Evolutionary conservation across 163 green algal genomes (phyloP), one percentile per base, ranked within the genome.

Genomic region (Scenedesmus sp.): DNA sequence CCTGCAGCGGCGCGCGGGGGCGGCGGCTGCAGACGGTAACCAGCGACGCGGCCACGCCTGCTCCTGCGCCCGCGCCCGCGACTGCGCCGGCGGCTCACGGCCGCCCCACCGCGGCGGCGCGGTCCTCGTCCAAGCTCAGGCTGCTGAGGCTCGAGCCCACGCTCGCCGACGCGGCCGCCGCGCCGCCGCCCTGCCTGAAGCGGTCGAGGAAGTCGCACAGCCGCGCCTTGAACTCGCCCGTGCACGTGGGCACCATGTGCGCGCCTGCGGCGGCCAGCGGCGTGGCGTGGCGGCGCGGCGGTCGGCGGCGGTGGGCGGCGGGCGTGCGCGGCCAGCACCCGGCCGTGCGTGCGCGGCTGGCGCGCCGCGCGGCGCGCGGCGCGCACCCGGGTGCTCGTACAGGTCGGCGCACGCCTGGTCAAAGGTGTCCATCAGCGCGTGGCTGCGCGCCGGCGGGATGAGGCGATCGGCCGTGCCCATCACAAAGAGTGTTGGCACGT

Each of bases 231-330:
- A 82, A 78, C 44, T 77, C 71, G 44, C 79, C 79, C 14, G 53
- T 81, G 56, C 88, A 92, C 2, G 87, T 92, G 15, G 86, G 88
- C 56, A 93, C 75, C 78, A 89, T 85, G 78, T 93, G 89, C 0
- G 70, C 87, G 14, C 89, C 87, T n/a, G 71, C 47, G n/a, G 20
- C 64, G 28, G 28, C 44, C n/a, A 44, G 17, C 15, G 57, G 24
- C 20, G 54, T 10, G 24, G 24, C n/a, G 54, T 1, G 31, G 53
- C 5, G 39, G 39, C 39, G 39, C 39, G 39, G 7, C 6, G 39
- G 6, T 47, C 10, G 39, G 39, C 39, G 39, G 10, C 7, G 39
- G 39, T 47, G 39, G 6, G 39, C 39, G 39, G 6, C 39, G 39
- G 7, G 39, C 39, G 39, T 62, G 89, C 83, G 11, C 22, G 13